phyloP scores from a whole-genome alignment of 106 monocot genomes.

The Dioscorea alata region DNA sequence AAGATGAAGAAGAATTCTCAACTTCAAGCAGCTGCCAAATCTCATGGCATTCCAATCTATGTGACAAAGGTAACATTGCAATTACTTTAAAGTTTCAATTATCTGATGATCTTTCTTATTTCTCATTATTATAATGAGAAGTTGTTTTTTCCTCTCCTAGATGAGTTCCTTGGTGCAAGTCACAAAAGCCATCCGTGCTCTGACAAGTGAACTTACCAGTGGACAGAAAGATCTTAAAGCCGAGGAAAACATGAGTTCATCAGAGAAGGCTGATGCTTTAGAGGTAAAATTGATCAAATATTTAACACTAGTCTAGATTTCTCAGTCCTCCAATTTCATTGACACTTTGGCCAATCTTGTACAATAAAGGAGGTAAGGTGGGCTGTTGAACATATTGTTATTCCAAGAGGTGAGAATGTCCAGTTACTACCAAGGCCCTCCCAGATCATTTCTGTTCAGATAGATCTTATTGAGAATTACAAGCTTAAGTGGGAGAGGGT shows the following conservation, averaged over 20 bases:
- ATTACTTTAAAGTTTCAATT: not conserved
- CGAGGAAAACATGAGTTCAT: slow-evolving; percentile 21
- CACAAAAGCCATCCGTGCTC: slow-evolving; percentile 56
- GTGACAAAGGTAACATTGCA: slow-evolving; percentile 62
- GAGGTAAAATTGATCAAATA: slow-evolving; percentile 35
- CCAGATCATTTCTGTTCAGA: slow-evolving; percentile 45
- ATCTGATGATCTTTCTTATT: not conserved
- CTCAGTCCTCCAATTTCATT: not conserved
- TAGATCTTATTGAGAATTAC: slow-evolving; percentile 51
- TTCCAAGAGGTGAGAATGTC: slow-evolving; percentile 51
- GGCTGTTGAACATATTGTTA: slow-evolving; percentile 77
- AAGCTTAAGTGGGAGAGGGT: slow-evolving; percentile 56
- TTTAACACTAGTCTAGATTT: slow-evolving; percentile 1
- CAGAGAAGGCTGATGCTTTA: slow-evolving; percentile 62
- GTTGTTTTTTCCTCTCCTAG: slow-evolving; percentile 18
- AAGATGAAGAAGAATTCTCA: slow-evolving; percentile 86
- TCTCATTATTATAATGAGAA: not conserved
- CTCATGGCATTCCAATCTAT: slow-evolving; percentile 57
- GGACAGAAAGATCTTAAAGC: slow-evolving; percentile 20
- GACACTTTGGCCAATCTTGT: not conserved
- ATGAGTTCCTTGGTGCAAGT: slow-evolving; percentile 65
- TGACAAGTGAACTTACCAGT: slow-evolving; percentile 36
- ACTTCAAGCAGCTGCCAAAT: slow-evolving; percentile 61
- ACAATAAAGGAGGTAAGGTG: slow-evolving; percentile 63
- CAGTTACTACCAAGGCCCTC: slow-evolving; percentile 67